Evolutionary conservation across 2,329 filamentous ascomycete species (phyloP).

Genomic region (Aspergillus aculeatus): DNA sequence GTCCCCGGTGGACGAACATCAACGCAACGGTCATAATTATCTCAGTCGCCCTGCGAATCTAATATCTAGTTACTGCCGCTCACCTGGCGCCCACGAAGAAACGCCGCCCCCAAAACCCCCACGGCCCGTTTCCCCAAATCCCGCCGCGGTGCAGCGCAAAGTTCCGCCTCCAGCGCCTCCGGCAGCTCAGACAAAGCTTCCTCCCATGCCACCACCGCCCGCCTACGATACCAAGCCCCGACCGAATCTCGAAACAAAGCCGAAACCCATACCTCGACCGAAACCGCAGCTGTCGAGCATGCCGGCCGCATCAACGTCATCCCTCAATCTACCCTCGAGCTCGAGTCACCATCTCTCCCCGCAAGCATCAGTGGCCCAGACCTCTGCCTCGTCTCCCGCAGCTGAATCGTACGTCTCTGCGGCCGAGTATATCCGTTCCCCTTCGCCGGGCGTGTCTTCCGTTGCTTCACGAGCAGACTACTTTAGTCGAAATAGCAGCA

Average conservation of each 20-base stretch:
- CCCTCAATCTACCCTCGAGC: slow-evolving; percentile 5
- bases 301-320: slow-evolving; percentile 12
- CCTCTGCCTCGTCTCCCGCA: slow-evolving; percentile 6
- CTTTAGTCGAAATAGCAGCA: slow-evolving; percentile 39
- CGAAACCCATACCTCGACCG: slow-evolving; percentile 27
- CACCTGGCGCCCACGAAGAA: slow-evolving; percentile 6
- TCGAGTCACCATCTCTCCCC: slow-evolving; percentile 9
- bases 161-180: slow-evolving; percentile 14
- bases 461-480: slow-evolving; percentile 41
- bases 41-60: slow-evolving; percentile 40
- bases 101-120: background rate
- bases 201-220: slow-evolving; percentile 9
- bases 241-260: slow-evolving; percentile 17
- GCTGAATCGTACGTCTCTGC: slow-evolving; percentile 25
- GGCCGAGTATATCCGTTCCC: slow-evolving; percentile 29
- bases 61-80: background rate
- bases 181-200: slow-evolving; percentile 17
- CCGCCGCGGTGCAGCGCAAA: slow-evolving; percentile 6
- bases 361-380: background rate
- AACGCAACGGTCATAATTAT: slow-evolving; percentile 41
- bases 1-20: slow-evolving; percentile 16
- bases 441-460: slow-evolving; percentile 29
- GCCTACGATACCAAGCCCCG: slow-evolving; percentile 10
- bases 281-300: slow-evolving; percentile 28
- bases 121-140: background rate